Percentiles rank a stretch among this genome's conserved stretches.
Evolutionary conservation across 2,329 filamentous ascomycete genomes (phyloP).

Genomic region (Neofusicoccum umdonicola): DNA sequence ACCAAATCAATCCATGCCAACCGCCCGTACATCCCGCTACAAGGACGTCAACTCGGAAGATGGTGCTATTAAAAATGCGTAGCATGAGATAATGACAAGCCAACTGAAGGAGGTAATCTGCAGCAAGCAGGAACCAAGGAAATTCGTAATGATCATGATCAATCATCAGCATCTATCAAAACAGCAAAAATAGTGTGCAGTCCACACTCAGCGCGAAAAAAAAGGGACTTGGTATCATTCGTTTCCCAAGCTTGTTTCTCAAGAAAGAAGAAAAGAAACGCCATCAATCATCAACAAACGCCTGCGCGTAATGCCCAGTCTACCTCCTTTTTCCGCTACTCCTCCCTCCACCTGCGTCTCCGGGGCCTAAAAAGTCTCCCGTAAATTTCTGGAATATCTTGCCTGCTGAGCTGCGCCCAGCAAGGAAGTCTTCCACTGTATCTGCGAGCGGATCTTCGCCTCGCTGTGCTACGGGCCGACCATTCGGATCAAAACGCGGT

Average conservation of each 20-base stretch:
- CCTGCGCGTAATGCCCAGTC: background rate
- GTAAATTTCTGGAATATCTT: constrained; percentile 18
- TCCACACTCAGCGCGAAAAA: background rate
- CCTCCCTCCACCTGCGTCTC: background rate
- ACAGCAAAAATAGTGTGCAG: background rate
- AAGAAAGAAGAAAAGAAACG: background rate
- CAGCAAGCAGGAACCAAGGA: background rate
- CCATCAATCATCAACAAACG: constrained; percentile 2
- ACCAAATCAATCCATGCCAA: background rate
- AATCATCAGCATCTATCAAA: constrained; percentile 3
- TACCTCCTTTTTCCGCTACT: background rate
- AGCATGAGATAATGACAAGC: background rate
- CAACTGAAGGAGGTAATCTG: background rate
- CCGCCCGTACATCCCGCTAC: background rate
- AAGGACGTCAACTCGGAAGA: background rate
- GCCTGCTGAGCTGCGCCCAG: constrained; percentile 8
- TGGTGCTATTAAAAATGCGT: constrained; percentile 1
- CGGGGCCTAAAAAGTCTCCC: constrained; percentile 9
- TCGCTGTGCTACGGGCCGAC: constrained; percentile 22
- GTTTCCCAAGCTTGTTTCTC: background rate
- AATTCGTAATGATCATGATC: constrained; percentile 1
- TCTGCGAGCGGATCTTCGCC: constrained; percentile 35
- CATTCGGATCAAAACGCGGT: constrained; percentile 35
- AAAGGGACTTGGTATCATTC: constrained; percentile 1
- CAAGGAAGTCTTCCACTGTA: constrained; percentile 33